Base-by-base conservation (phyloP, 352 stramenopile genomes). In the Pythium phragmitis region DNA sequence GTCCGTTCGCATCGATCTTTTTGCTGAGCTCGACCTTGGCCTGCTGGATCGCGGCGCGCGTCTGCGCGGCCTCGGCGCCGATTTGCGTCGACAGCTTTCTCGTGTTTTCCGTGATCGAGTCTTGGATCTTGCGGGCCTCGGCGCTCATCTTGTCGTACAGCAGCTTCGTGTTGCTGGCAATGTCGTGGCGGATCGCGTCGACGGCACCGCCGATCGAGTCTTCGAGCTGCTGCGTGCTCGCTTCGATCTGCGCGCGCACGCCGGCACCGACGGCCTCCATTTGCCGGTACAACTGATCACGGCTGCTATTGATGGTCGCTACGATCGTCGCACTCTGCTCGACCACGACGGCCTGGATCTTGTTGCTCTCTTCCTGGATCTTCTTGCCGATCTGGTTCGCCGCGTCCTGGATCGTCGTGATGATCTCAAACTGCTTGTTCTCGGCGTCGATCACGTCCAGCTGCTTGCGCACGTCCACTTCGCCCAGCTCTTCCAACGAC, bases 401-500 rank as follows among this genome's bases (percentile, higher is more conserved):
- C 19, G 48, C 33, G 9, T 60, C 58, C 51, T 70, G 64, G 14
- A 63, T 55, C 45, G 57, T 46, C 37, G 51, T 51, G 19, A 70
- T 66, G 37, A 63, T 48, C 52, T 70, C 64, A 12, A 63, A 66
- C 19, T 67, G 57, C 47, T 67, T 67, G 23, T 58, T 70, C 52
- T 70, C 52, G 36, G 43, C 30, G 57, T 64, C 63, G 51, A 66
- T 50, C 42, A 70, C 63, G 33, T 70, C 63, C 7, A 70, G 45
- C 30, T 70, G 43, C 57, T 70, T 70, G 64, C 64, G 64, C 30
- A 67, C 64, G 58, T 67, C 57, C 16, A 70, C 64, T 46, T 70
- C 64, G 3, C 36, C 34, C 8, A 67, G 16, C 7, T 70, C 64
- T 12, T 33, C 43, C 2, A 70, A 47, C n/a, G 63, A 61, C 7